Conservation (phyloP, 148 eudicot genomes). For the Polygonum aviculare region DNA sequence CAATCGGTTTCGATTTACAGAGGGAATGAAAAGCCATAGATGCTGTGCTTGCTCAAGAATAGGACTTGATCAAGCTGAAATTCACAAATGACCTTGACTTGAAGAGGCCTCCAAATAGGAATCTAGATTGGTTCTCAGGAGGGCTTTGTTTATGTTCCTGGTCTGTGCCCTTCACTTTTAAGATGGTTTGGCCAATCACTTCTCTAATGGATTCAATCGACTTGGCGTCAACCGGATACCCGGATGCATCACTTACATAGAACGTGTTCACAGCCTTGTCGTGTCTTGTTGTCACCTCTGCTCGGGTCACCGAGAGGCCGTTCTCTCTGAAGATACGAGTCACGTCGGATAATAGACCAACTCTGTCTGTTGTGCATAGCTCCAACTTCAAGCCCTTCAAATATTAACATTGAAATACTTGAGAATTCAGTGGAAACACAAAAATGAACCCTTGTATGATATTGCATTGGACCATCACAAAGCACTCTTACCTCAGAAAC, state of each 20-base stretch:
- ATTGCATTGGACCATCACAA: neutral
- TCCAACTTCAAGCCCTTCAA: conserved; percentile 81
- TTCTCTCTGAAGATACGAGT: conserved; percentile 90
- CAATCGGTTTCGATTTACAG: neutral
- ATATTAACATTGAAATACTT: neutral
- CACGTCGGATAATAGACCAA: conserved; percentile 66
- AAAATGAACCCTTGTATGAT: neutral
- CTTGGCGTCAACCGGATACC: conserved; percentile 75
- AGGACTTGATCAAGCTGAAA: conserved; percentile 75
- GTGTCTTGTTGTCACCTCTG: conserved; percentile 67
- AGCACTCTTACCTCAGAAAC: conserved; percentile 65
- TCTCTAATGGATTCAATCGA: conserved; percentile 69
- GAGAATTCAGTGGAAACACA: no score
- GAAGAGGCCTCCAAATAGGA: conserved; percentile 75
- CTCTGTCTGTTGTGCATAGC: conserved; percentile 77
- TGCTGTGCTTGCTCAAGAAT: conserved; percentile 27
- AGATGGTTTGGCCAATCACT: conserved; percentile 72
- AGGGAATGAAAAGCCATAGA: neutral
- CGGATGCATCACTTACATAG: conserved; percentile 79
- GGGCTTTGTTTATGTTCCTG: conserved; percentile 39
- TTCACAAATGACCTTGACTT: conserved; percentile 82
- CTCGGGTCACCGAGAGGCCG: conserved; percentile 72
- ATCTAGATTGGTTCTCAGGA: conserved; percentile 69
- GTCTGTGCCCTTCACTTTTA: conserved; percentile 60
- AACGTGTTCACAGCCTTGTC: conserved; percentile 82